These are phyloP conservation scores for Sporothrix mexicana DNA, from an alignment of 2,329 filamentous ascomycete genomes.

Conservation along the genomic window DNA sequence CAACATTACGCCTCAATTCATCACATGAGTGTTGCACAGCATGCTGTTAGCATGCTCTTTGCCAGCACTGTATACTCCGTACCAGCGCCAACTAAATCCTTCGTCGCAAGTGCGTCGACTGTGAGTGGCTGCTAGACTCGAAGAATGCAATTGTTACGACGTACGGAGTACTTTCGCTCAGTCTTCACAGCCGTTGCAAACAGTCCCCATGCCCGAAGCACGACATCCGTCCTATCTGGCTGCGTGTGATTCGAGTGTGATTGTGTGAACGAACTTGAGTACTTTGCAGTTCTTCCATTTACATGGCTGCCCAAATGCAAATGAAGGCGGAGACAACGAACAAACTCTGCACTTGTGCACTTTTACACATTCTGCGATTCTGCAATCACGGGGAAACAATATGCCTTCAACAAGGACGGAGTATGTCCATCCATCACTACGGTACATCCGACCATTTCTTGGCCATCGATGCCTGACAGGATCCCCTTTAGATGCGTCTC, in stretches of 20 bases:
- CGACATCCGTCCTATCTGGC: not conserved
- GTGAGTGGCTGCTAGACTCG: not conserved
- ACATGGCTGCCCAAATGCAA: not conserved
- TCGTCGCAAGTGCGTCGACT: constrained; percentile 4
- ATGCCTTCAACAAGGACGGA: not conserved
- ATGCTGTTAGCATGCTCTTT: not conserved
- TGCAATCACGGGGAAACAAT: not conserved
- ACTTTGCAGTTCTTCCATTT: not conserved
- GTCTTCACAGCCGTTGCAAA: too few species aligned
- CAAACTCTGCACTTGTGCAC: too few species aligned
- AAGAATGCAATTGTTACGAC: not conserved
- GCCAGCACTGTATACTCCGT: too few species aligned
- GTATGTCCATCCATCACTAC: not conserved
- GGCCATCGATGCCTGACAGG: constrained; percentile 18
- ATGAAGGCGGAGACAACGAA: too few species aligned
- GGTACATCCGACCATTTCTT: constrained; percentile 4
- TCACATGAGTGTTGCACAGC: constrained; percentile 11
- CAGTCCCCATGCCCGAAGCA: not conserved
- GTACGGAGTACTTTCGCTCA: too few species aligned
- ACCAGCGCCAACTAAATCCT: constrained; percentile 3
- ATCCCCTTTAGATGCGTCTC: too few species aligned
- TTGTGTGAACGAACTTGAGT: not conserved
- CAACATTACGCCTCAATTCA: too few species aligned
- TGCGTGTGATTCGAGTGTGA: too few species aligned
- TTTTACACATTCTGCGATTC: too few species aligned